Conservation (phyloP, 345 rosid species). For the Lumnitzera racemosa region DNA sequence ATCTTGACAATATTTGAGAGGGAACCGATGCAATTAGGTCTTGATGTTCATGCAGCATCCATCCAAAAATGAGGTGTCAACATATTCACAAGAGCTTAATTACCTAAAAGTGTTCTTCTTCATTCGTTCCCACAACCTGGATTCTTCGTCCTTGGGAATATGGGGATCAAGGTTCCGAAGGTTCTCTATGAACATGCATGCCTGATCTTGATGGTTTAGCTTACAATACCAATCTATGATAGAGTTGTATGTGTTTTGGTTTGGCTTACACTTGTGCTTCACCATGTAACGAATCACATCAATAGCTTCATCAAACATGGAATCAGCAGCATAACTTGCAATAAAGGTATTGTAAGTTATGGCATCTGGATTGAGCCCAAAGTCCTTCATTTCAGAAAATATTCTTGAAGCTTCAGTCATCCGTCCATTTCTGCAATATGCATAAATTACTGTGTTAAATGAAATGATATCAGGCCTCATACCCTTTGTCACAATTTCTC, state of each 20-base stretch:
- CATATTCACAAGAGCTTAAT: no score
- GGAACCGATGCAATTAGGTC: not conserved
- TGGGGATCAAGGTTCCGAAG: constrained; percentile 61
- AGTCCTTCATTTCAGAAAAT: constrained; percentile 61
- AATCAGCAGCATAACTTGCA: constrained; percentile 79
- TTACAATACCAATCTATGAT: constrained; percentile 84
- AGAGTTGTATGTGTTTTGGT: constrained; percentile 74
- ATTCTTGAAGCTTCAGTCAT: constrained; percentile 82
- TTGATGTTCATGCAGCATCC: constrained; percentile 1
- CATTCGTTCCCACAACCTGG: constrained; percentile 57
- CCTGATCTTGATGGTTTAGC: constrained; percentile 53
- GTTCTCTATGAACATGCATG: constrained; percentile 43
- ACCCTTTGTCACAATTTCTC: constrained; percentile 62
- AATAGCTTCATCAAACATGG: constrained; percentile 75
- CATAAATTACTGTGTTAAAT: constrained; percentile 78
- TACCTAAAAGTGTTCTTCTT: constrained; percentile 8
- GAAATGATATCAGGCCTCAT: constrained; percentile 85
- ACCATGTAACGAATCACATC: constrained; percentile 73
- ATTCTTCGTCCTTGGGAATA: constrained; percentile 41
- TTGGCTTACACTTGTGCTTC: constrained; percentile 61
- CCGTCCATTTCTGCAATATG: constrained; percentile 82
- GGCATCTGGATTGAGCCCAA: constrained; percentile 67
- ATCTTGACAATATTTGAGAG: constrained; percentile 48
- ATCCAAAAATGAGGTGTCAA: no score
- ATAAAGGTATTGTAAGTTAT: constrained; percentile 85